These are phyloP conservation scores for Cutaneotrichosporon mucoides DNA, from an alignment of 1,284 basidiomycete genomes.

Conservation along the genomic window DNA sequence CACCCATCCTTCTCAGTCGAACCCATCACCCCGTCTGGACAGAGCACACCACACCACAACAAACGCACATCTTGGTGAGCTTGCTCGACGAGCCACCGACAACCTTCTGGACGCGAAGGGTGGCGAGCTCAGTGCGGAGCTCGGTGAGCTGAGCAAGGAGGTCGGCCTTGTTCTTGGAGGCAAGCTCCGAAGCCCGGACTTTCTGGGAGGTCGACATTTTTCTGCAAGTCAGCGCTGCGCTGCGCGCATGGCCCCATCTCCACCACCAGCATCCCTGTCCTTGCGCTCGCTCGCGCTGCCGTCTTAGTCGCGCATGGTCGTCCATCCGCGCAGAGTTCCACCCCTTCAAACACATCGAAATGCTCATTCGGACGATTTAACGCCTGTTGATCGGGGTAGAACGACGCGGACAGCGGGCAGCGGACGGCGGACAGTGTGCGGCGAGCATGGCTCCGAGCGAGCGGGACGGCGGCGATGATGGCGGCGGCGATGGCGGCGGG, in stretches of 20 bases:
- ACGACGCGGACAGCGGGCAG: not conserved
- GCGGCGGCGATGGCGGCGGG: not conserved
- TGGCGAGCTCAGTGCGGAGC: slow-evolving; percentile 92
- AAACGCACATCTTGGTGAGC: slow-evolving; percentile 90
- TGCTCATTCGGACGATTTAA: too few relatives aligned
- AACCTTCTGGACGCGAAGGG: slow-evolving; percentile 95
- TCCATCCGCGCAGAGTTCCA: too few relatives aligned
- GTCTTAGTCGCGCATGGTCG: too few relatives aligned
- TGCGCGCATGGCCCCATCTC: not conserved
- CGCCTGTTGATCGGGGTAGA: too few relatives aligned
- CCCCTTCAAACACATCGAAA: too few relatives aligned
- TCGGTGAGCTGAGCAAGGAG: slow-evolving; percentile 91
- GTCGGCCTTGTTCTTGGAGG: slow-evolving; percentile 98
- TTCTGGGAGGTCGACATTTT: slow-evolving; percentile 49
- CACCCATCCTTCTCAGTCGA: not conserved
- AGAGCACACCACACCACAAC: not conserved
- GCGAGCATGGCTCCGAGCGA: too few relatives aligned
- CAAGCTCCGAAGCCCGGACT: slow-evolving; percentile 97
- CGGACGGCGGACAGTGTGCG: not conserved
- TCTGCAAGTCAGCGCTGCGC: not conserved
- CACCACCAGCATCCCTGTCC: not conserved
- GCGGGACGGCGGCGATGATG: not conserved
- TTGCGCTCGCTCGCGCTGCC: not conserved
- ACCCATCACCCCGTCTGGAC: not conserved
- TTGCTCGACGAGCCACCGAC: slow-evolving; percentile 94